These are phyloP conservation scores for Tulasnella calospora DNA, from an alignment of 768 basidiomycete genomes.

Conservation along the genomic window DNA sequence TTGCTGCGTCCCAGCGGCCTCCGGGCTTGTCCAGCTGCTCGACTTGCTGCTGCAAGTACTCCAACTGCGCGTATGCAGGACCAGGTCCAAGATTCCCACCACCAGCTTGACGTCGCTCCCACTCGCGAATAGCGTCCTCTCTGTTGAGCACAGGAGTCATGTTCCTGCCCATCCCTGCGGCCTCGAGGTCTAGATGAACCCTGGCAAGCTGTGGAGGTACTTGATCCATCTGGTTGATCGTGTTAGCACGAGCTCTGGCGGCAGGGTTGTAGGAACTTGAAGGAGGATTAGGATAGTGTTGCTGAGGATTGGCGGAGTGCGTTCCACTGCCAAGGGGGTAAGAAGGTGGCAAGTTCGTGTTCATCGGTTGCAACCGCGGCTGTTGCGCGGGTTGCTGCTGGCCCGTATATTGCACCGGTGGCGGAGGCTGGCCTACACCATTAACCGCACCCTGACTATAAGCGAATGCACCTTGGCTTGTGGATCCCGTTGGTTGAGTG, in stretches of 20 bases:
- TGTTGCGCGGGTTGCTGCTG: conserved; percentile 13
- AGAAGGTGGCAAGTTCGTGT: conserved; percentile 4
- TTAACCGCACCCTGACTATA: conserved; percentile 31
- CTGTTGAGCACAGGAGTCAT: conserved; percentile 90
- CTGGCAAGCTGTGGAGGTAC: conserved; percentile 93
- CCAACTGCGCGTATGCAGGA: conserved; percentile 81
- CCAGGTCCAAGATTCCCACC: conserved; percentile 48
- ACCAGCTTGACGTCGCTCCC: conserved; percentile 84
- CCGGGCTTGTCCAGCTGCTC: conserved; percentile 33
- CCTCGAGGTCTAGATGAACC: conserved; percentile 59
- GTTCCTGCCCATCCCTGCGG: conserved; percentile 64
- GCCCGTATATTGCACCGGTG: conserved; percentile 9
- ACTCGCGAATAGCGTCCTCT: conserved; percentile 92
- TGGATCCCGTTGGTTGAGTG: conserved; percentile 29
- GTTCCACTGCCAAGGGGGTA: neutral
- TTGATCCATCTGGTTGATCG: conserved; percentile 84
- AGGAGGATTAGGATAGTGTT: conserved; percentile 49
- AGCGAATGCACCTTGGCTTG: conserved; percentile 4
- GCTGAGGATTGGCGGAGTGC: conserved; percentile 14
- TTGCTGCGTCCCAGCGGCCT: conserved; percentile 6
- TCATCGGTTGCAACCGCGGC: conserved; percentile 26
- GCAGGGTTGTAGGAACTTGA: conserved; percentile 51
- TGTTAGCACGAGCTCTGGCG: conserved; percentile 77
- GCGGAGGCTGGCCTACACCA: conserved; percentile 29
- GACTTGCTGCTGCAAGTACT: conserved; percentile 89